phyloP scores from a whole-genome alignment of 306 rosid species.

The Coriaria nepalensis region DNA sequence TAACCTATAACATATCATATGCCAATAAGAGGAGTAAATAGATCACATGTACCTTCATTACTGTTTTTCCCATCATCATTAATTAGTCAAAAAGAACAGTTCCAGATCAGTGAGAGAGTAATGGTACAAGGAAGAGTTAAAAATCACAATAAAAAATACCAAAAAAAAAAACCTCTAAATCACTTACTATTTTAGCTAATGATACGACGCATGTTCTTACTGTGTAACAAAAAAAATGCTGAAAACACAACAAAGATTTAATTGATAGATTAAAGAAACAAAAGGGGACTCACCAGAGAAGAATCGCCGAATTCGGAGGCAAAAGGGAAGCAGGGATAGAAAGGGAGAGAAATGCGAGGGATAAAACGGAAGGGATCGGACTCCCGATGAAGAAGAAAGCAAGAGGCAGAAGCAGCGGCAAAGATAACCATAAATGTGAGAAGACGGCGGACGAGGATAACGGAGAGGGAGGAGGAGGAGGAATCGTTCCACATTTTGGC shows the following conservation, averaged over 20 bases:
- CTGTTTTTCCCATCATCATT: constrained; percentile 11
- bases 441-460: not conserved
- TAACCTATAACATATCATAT: constrained; percentile 38
- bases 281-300: constrained; percentile 28
- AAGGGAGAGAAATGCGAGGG: constrained; percentile 27
- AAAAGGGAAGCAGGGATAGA: constrained; percentile 14
- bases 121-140: no score
- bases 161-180: no score
- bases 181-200: no score
- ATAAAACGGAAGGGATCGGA: constrained; percentile 30
- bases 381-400: constrained; percentile 34
- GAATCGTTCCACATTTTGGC: constrained; percentile 5
- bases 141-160: no score
- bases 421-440: constrained; percentile 20
- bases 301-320: constrained; percentile 13
- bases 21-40: constrained; percentile 14
- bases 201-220: not conserved
- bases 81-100: no score
- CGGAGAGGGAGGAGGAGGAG: not conserved
- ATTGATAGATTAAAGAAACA: not conserved
- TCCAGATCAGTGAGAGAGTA: no score
- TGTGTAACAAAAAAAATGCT: not conserved
- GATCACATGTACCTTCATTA: constrained; percentile 9
- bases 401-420: constrained; percentile 36
- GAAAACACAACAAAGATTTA: not conserved